Percentiles rank a stretch among this genome's conserved stretches.
These are phyloP conservation scores for Leccinellum albellum DNA, from an alignment of 768 basidiomycete species.

Conservation along the genomic window DNA sequence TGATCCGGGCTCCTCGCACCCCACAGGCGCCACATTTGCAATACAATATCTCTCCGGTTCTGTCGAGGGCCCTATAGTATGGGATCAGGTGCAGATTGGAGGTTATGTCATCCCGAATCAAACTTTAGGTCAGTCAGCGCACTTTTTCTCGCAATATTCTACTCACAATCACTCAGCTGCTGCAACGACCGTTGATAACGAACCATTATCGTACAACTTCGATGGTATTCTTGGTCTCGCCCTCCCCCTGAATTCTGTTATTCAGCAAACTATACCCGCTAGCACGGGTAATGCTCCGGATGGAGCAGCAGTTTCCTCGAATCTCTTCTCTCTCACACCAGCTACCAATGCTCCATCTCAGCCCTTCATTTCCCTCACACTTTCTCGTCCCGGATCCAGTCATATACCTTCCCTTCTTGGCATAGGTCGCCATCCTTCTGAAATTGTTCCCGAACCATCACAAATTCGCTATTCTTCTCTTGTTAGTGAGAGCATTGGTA, in stretches of 20 bases:
- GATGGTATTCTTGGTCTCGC: conserved; percentile 73
- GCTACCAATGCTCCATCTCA: conserved; percentile 46
- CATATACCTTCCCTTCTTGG: conserved; percentile 58
- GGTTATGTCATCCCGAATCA: conserved; percentile 62
- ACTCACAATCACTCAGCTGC: conserved; percentile 43
- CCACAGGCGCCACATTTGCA: conserved; percentile 41
- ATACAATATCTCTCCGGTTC: conserved; percentile 60
- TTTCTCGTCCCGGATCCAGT: conserved; percentile 63
- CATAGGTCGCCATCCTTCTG: conserved; percentile 62
- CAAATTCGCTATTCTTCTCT: conserved; percentile 48
- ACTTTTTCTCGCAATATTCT: not conserved
- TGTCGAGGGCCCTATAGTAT: conserved; percentile 61
- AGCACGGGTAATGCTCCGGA: conserved; percentile 49
- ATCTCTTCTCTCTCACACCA: conserved; percentile 68
- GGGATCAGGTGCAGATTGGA: conserved; percentile 63
- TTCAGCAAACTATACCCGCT: conserved; percentile 49
- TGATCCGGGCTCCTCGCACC: conserved; percentile 46
- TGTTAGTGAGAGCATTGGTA: conserved; percentile 38
- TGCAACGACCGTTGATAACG: conserved; percentile 48
- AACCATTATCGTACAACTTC: conserved; percentile 56
- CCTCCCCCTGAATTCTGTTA: conserved; percentile 68
- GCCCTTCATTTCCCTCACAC: conserved; percentile 64
- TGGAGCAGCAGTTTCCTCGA: conserved; percentile 65
- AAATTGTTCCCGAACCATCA: conserved; percentile 50
- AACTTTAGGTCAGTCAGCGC: conserved; percentile 55